These are phyloP conservation scores for Corylus americana DNA, from an alignment of 306 rosid genomes.

Conservation along the genomic window DNA sequence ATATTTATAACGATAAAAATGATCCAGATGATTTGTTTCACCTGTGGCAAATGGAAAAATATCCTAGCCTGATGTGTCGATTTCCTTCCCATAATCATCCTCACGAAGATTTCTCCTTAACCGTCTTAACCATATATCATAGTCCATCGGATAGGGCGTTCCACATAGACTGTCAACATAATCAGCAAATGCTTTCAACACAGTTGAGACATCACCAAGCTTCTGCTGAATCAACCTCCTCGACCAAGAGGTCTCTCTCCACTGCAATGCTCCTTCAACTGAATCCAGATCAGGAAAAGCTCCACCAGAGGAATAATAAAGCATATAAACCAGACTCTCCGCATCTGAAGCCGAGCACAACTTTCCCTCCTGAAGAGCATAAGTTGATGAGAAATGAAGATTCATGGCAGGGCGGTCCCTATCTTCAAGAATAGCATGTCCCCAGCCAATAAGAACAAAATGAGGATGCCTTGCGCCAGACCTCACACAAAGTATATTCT, in stretches of 20 bases:
- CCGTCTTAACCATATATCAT: constrained; percentile 91
- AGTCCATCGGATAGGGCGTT: constrained; percentile 93
- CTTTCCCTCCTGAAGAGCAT: constrained; percentile 93
- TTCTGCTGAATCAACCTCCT: constrained; percentile 93
- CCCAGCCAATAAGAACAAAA: constrained; percentile 92
- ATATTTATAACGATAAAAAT: constrained; percentile 1
- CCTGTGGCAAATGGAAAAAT: constrained; percentile 22
- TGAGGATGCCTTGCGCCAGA: constrained; percentile 57
- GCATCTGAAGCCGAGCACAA: constrained; percentile 97
- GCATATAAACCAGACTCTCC: constrained; percentile 95
- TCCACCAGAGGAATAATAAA: constrained; percentile 81
- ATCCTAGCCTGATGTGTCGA: constrained; percentile 57
- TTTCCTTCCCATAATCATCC: constrained; percentile 86
- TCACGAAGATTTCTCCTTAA: constrained; percentile 71
- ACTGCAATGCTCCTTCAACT: constrained; percentile 89
- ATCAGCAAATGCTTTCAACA: constrained; percentile 91
- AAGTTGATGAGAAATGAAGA: constrained; percentile 91
- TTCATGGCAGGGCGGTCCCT: constrained; percentile 96
- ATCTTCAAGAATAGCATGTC: constrained; percentile 94
- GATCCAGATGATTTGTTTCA: constrained; percentile 27
- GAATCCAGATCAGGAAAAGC: constrained; percentile 80
- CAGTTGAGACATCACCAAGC: constrained; percentile 83
- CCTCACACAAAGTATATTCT: constrained; percentile 73
- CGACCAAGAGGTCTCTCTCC: constrained; percentile 97
- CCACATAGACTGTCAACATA: constrained; percentile 98